phyloP scores from a whole-genome alignment of 805 yeast species.

The Candida pseudofarinosa region DNA sequence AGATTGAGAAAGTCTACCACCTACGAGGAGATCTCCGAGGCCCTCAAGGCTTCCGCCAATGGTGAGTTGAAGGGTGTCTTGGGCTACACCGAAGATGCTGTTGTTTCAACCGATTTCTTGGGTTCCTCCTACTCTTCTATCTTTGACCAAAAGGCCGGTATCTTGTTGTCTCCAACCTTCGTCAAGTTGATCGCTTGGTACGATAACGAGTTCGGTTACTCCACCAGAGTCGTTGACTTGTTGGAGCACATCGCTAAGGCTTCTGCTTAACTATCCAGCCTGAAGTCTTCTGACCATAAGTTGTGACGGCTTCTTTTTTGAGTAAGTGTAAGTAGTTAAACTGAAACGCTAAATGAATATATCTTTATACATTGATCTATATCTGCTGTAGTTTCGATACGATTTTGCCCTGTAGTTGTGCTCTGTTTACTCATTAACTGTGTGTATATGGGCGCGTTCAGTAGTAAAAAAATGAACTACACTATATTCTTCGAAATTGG shows the following conservation, averaged over 20 bases:
- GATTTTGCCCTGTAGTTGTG: too few relatives aligned
- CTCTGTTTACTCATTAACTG: too few relatives aligned
- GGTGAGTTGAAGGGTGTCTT: conserved; percentile 75
- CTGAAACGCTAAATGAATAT: neutral
- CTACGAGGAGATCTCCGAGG: conserved; percentile 78
- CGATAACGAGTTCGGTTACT: conserved; percentile 95
- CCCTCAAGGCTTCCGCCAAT: conserved; percentile 72
- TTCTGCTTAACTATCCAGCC: conserved; percentile 19
- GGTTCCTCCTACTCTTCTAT: conserved; percentile 81
- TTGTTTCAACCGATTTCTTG: conserved; percentile 86
- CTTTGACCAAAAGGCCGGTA: conserved; percentile 90
- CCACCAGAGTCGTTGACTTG: conserved; percentile 92
- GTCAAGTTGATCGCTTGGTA: conserved; percentile 93
- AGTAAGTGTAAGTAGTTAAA: neutral
- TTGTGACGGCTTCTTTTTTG: neutral
- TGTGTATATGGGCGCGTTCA: too few relatives aligned
- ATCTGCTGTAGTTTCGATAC: neutral
- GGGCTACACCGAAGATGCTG: conserved; percentile 90
- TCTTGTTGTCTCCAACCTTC: conserved; percentile 79
- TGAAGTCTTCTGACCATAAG: conserved; percentile 3
- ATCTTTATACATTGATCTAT: neutral
- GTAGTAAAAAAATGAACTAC: too few relatives aligned
- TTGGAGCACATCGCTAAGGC: conserved; percentile 71
- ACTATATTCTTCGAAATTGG: too few relatives aligned
- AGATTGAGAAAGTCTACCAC: conserved; percentile 72